phyloP scores from a whole-genome alignment of 2,329 filamentous ascomycete species.

The Fusarium sambucinum region DNA sequence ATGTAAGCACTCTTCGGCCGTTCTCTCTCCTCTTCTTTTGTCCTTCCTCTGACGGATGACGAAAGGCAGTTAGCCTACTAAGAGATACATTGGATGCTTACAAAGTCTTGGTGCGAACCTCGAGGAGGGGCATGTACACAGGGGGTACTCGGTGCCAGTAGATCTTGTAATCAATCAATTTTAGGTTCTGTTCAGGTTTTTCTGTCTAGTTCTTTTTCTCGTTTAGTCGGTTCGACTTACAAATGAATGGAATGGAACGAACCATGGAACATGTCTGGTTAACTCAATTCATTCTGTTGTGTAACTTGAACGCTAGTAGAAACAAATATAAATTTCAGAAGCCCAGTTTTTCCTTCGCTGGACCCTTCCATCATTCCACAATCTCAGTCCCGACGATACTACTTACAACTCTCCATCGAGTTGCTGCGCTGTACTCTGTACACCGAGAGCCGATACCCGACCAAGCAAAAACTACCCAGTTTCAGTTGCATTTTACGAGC shows the following conservation, averaged over 20 bases:
- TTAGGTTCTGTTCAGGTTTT: neutral
- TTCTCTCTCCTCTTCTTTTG: slow-evolving; percentile 9
- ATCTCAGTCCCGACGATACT: slow-evolving; percentile 26
- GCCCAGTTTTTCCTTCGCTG: slow-evolving; percentile 29
- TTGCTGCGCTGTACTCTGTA: slow-evolving; percentile 27
- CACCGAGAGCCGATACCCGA: slow-evolving; percentile 44
- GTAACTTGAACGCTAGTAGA: slow-evolving; percentile 23
- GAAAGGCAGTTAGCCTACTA: slow-evolving; percentile 4
- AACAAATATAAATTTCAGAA: slow-evolving; percentile 26
- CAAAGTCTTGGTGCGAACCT: neutral
- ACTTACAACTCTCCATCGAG: neutral
- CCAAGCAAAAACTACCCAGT: slow-evolving; percentile 15
- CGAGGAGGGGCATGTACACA: slow-evolving; percentile 23
- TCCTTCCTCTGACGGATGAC: slow-evolving; percentile 24
- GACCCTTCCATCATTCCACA: slow-evolving; percentile 36
- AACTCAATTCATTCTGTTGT: slow-evolving; percentile 18
- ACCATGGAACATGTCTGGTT: slow-evolving; percentile 1
- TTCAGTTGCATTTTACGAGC: slow-evolving; percentile 12
- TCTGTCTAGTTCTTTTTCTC: neutral
- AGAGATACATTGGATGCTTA: slow-evolving; percentile 7
- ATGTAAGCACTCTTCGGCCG: slow-evolving; percentile 16
- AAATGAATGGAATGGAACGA: slow-evolving; percentile 30
- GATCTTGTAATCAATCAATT: slow-evolving; percentile 9
- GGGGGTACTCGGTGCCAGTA: neutral
- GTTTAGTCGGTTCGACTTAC: slow-evolving; percentile 27